Evolutionary conservation across 805 yeast species (phyloP).

Genomic region (Torulaspora franciscae): DNA sequence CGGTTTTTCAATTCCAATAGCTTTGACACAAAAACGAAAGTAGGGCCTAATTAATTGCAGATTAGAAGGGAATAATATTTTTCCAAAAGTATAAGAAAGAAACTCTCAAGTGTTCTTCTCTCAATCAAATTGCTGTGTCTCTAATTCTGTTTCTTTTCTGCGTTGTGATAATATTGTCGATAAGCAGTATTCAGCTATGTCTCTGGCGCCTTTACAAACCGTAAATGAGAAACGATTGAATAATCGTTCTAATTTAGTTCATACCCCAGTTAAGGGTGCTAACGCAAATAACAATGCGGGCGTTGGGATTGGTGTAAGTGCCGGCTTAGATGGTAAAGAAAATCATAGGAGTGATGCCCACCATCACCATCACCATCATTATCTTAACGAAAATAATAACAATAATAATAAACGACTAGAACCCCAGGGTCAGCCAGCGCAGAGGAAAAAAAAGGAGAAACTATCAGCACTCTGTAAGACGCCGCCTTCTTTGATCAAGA

Average conservation of each 20-base stretch:
- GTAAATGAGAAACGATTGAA: constrained; percentile 35
- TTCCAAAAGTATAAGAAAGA: constrained; percentile 6
- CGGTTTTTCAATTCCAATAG: neutral
- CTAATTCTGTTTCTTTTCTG: neutral
- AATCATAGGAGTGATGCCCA: constrained; percentile 13
- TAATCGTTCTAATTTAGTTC: constrained; percentile 29
- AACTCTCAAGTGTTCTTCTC: neutral
- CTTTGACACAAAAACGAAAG: constrained; percentile 12
- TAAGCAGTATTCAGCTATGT: constrained; percentile 19
- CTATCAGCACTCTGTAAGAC: constrained; percentile 88
- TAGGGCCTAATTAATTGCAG: neutral
- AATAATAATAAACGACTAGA: constrained; percentile 21
- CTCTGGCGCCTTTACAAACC: constrained; percentile 34
- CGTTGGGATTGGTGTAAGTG: constrained; percentile 7
- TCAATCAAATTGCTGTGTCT: neutral
- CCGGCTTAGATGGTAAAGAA: constrained; percentile 19
- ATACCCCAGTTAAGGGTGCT: constrained; percentile 31
- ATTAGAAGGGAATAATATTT: neutral
- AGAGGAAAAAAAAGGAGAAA: constrained; percentile 79
- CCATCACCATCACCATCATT: constrained; percentile 2
- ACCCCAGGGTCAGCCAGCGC: constrained; percentile 29
- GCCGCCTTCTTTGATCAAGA: constrained; percentile 89
- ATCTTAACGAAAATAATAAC: neutral
- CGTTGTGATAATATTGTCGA: neutral
- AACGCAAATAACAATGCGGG: constrained; percentile 9